These are phyloP conservation scores for Asterophora parasitica DNA, from an alignment of 768 basidiomycete species.

Conservation along the genomic window DNA sequence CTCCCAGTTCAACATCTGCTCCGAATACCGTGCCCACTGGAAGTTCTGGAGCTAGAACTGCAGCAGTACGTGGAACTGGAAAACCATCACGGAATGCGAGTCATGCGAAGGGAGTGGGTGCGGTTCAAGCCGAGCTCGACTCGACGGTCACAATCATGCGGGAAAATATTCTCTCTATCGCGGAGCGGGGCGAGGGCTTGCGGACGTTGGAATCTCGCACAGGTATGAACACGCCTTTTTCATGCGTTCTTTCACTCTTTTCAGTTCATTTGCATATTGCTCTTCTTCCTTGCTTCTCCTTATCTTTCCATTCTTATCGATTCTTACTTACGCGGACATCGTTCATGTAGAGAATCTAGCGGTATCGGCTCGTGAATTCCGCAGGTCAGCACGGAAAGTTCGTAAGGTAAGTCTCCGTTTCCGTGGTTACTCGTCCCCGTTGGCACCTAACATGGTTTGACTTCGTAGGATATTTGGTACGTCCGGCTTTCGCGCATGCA, in stretches of 20 bases:
- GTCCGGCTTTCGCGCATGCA: slow-evolving; percentile 19
- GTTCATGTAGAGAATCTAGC: slow-evolving; percentile 89
- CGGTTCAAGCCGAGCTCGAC: slow-evolving; percentile 91
- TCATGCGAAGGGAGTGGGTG: no score
- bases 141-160: slow-evolving; percentile 95
- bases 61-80: neutral
- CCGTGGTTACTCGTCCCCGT: neutral
- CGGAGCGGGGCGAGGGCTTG: slow-evolving; percentile 87
- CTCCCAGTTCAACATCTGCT: neutral
- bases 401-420: slow-evolving; percentile 87
- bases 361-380: slow-evolving; percentile 94
- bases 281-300: slow-evolving; percentile 15
- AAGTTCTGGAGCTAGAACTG: neutral
- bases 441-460: neutral
- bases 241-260: neutral
- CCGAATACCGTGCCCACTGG: no score
- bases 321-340: no score
- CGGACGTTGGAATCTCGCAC: slow-evolving; percentile 96
- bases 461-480: slow-evolving; percentile 79
- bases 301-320: no score
- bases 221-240: slow-evolving; percentile 48
- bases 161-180: slow-evolving; percentile 90
- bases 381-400: slow-evolving; percentile 91
- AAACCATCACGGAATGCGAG: neutral
- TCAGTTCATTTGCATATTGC: neutral